phyloP scores from a whole-genome alignment of 768 basidiomycete genomes.

The Suillus americanus region DNA sequence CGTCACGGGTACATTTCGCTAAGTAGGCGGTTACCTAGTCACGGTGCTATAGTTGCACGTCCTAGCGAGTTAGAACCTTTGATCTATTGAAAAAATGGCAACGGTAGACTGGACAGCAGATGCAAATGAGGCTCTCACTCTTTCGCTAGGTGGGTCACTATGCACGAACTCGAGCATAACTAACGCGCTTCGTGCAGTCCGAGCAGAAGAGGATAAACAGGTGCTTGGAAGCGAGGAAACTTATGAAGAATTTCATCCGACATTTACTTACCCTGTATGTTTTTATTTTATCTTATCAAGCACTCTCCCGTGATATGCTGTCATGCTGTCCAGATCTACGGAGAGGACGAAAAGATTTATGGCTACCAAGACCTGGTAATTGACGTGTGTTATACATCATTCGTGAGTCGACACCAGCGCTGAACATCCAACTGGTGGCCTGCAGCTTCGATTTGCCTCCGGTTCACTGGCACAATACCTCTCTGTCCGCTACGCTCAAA shows the following conservation, averaged over 20 bases:
- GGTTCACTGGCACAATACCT: conserved; percentile 83
- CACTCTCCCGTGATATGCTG: not conserved
- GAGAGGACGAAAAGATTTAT: conserved; percentile 95
- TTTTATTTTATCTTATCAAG: not conserved
- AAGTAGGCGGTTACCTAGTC: not conserved
- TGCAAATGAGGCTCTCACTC: conserved; percentile 72
- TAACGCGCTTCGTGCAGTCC: conserved; percentile 45
- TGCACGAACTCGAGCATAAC: not conserved
- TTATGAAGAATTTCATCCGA: conserved; percentile 73
- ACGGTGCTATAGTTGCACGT: no score
- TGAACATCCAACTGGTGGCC: not conserved
- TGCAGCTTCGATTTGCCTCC: conserved; percentile 81
- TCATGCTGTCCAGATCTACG: conserved; percentile 66
- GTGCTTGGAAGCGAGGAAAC: conserved; percentile 54
- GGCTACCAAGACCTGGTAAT: conserved; percentile 86
- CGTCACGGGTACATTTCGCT: conserved; percentile 12
- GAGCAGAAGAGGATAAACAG: conserved; percentile 65
- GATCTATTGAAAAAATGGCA: conserved; percentile 16
- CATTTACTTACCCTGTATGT: conserved; percentile 91
- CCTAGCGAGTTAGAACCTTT: not conserved
- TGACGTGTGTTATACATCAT: conserved; percentile 55
- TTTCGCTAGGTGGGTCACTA: conserved; percentile 63
- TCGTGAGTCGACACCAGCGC: conserved; percentile 1
- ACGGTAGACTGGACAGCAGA: conserved; percentile 69
- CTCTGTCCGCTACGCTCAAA: conserved; percentile 62